Base-by-base conservation (phyloP, 2,329 filamentous ascomycete species). In the Shiraia sp. region DNA sequence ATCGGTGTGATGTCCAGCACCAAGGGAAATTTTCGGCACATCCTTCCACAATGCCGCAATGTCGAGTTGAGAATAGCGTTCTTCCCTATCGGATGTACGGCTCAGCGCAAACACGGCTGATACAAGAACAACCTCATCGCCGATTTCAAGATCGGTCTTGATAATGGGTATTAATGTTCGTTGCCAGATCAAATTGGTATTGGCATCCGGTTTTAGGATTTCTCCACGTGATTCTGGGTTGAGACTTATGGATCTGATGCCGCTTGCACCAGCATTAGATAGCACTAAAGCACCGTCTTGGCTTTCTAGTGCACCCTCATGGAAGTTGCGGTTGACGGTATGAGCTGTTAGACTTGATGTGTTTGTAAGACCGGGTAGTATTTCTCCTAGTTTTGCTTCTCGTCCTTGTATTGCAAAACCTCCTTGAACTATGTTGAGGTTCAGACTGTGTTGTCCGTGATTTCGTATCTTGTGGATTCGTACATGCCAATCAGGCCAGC, bases 151-250 rank as follows among this genome's bases (percentile, higher is more conserved):
- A 2, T 55, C 40, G 1, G 44, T 22, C 10, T 35, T 44, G 0
- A 65, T 25, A 0, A 51, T 62, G 1, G 64, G 64, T 6, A 68
- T 66, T 10, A 66, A 38, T 3, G 62, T 65, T 7, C 64, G 47
- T 34, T 66, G 64, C 62, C 61, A 66, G 7, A 66, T 59, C 3
- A 68, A 31, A 36, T 66, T 66, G 2, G 64, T 68, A 37, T 68
- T 68, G 2, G 64, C 62, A 37, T 68, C 64, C 14, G 64, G 64
- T 33, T 68, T 68, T 4, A 66, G 47, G 2, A 60, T 26, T 6
- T 62, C 42, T 3, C 14, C 16, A 12, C 2, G n/a, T 2, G 25
- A 10, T 17, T 16, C 15, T 14, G 4, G 27, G n/a, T 14, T 2
- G 4, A 38, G 23, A 6, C 14, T 4, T 2, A 59, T 26, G 3